Percentiles rank a stretch among this genome's conserved stretches.
Conservation (phyloP, 495 filamentous ascomycete genomes). For the Geoglossum glabrum region DNA sequence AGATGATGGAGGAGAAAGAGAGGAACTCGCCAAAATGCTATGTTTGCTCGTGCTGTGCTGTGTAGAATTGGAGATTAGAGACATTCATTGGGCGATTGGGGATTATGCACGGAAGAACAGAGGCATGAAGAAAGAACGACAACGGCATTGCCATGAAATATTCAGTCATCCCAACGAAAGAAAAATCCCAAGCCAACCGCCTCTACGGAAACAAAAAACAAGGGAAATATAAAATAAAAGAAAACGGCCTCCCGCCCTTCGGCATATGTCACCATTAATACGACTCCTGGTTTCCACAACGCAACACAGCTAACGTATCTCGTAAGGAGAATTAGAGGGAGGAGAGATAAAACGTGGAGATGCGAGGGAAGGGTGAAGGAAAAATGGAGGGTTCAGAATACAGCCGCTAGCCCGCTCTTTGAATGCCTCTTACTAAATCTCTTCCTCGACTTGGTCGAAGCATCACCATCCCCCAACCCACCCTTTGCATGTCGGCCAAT, state of each 20-base stretch:
- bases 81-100: neutral
- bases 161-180: neutral
- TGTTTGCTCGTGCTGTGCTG: neutral
- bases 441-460: conserved; percentile 40
- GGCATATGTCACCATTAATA: neutral
- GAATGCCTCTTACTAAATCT: conserved; percentile 79
- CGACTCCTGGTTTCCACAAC: neutral
- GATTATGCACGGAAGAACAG: neutral
- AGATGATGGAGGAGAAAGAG: neutral
- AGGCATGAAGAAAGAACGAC: neutral
- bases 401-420: conserved; percentile 71
- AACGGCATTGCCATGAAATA: neutral
- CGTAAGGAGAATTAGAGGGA: neutral
- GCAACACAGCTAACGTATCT: neutral
- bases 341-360: neutral
- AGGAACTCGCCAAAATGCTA: neutral
- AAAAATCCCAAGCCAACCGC: neutral
- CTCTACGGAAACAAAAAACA: neutral
- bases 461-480: conserved; percentile 22
- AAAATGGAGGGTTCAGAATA: conserved; percentile 31
- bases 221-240: neutral
- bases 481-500: conserved; percentile 22
- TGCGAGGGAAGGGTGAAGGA: neutral
- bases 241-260: neutral
- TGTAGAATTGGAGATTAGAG: neutral